Evolutionary conservation across 2,329 filamentous ascomycete species (phyloP), one percentile per base, ranked within the genome.

Genomic region (Aspergillus alliaceus): DNA sequence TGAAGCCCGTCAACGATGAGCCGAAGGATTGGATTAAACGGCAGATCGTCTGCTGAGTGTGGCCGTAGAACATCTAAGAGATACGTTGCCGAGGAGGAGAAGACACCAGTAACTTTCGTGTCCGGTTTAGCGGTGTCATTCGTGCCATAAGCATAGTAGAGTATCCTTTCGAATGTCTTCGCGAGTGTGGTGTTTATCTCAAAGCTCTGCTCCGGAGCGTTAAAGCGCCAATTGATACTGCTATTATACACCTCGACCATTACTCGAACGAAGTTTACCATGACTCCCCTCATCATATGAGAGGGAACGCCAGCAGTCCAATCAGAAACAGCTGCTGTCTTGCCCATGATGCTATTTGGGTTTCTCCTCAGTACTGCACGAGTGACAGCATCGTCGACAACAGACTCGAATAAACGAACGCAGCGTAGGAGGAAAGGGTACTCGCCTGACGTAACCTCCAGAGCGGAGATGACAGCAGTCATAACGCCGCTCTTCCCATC

Each of bases 231-330:
- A 5, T 87, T 91, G 29, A 86, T 85, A 35, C 89, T 90, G 72
- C 89, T 95, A 75, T 96, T 92, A 64, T 96, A 89, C 6, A 96
- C 84, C 68, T 96, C 92, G 24, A 96, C 83, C 61, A 91, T 82
- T 2, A 88, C 87, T 63, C 90, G 87, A 6, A 88, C 87, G 66
- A 93, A 89, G 4, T 88, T 86, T 46, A 88, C 79, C 37, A 91
- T 80, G 18, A 93, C 87, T 48, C 85, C 86, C 44, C 86, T 84
- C 64, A 96, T 84, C 37, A 90, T 84, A 69, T 91, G 89, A 64
- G 96, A 90, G 5, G 92, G 90, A 31, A 91, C 87, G 6, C 89
- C 88, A 35, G 90, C 83, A 76, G 87, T 77, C 87, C 57, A 86
- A 77, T 76, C 75, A 11, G 67, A 66, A 3, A 67, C 63, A 59